Evolutionary conservation across 352 stramenopile species (phyloP), one percentile per base, ranked within the genome.

Genomic region (Phytopythium litorale): DNA sequence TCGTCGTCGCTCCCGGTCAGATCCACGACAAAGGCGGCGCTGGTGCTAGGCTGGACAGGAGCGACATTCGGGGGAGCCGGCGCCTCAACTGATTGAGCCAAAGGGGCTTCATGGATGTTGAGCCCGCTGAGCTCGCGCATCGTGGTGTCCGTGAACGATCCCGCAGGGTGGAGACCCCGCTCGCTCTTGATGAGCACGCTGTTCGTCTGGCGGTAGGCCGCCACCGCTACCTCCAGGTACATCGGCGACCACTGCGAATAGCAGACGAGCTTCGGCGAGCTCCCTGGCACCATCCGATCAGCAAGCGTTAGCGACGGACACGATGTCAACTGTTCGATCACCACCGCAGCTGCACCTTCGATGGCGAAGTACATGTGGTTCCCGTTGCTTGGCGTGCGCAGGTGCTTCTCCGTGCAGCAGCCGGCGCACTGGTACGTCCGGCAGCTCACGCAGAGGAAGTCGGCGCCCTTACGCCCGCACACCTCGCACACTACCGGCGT

Each of bases 371-470:
- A 87, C n/a, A 78, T 73, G 57, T 92, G 82, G 5, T 37, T 40
- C 16, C 51, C 58, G 30, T 71, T 54, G 21, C 42, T 40, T 21
- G 69, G 66, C 30, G 56, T 28, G 21, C 71, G 63, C 51, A 68
- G 42, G 46, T 87, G 78, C 42, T 76, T 75, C 15, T 50, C 48
- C 0, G 65, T 65, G 59, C 79, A 89, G 68, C 83, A 92, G 4
- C 38, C 38, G n/a, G 86, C 71, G 32, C 83, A 92, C 61, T 87
- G 75, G 60, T 86, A 81, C 46, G 56, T 65, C 28, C 72, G 67
- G 64, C 83, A 92, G 35, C 72, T 71, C 2, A 75, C 18, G 55
- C 83, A 92, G 38, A 80, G 76, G 16, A 92, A 89, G 25, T 86
- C 76, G 33, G 75, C 56, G 2, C 43, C 58, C 12, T 75, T 76